Percentiles rank a stretch among this genome's conserved stretches.
These are phyloP conservation scores for Trifolium subterraneum DNA, from an alignment of 306 rosid genomes.

Conservation along the genomic window DNA sequence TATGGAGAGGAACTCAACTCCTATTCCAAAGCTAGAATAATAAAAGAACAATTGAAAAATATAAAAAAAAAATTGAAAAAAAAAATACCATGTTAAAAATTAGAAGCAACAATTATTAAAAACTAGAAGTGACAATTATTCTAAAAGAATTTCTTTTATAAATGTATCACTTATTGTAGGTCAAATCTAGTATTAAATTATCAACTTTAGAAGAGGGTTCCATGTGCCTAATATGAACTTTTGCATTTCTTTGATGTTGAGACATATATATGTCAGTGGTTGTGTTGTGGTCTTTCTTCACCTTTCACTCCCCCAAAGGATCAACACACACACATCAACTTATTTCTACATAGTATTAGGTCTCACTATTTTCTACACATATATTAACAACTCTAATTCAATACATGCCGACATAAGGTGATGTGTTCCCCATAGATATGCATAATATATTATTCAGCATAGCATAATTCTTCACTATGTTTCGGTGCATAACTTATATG, in stretches of 20 bases:
- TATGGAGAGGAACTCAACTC: too few species aligned
- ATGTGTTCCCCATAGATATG: background rate
- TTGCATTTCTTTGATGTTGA: slow-evolving; percentile 4
- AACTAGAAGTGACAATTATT: too few species aligned
- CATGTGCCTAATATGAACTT: background rate
- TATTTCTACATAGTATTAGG: background rate
- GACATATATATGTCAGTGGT: background rate
- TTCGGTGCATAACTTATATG: background rate
- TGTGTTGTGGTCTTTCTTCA: background rate
- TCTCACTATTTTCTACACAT: background rate
- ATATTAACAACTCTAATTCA: background rate
- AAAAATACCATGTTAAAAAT: too few species aligned
- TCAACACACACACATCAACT: slow-evolving; percentile 1
- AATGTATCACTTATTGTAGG: background rate
- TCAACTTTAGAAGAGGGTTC: background rate
- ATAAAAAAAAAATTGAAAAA: too few species aligned
- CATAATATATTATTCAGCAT: background rate
- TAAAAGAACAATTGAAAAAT: too few species aligned
- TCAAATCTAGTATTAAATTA: background rate
- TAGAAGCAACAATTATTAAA: too few species aligned
- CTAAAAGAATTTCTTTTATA: too few species aligned
- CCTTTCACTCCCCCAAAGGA: background rate
- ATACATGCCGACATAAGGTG: background rate
- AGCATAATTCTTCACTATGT: background rate
- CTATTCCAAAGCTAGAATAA: too few species aligned